Evolutionary conservation across 2,329 filamentous ascomycete genomes (phyloP).

Genomic region (Whalleya microplaca): DNA sequence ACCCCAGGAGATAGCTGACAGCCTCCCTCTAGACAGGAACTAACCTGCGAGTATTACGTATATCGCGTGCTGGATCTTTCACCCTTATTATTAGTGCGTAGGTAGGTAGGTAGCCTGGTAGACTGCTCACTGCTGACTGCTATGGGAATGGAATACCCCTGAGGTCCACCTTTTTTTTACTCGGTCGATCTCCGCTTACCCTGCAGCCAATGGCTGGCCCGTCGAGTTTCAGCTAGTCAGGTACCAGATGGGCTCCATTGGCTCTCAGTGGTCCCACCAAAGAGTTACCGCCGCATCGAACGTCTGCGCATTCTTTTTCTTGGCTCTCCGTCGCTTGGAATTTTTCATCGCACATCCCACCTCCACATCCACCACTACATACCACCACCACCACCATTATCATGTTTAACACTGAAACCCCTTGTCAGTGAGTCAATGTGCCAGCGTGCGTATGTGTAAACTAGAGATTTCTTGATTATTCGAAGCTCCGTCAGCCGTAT

Average conservation of each 20-base stretch:
- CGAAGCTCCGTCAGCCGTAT: background rate
- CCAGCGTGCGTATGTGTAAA: background rate
- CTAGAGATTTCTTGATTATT: too few species aligned
- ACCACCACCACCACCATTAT: background rate
- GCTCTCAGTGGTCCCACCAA: constrained; percentile 12
- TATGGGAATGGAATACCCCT: background rate
- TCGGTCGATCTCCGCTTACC: constrained; percentile 13
- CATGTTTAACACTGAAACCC: background rate
- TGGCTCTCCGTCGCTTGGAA: background rate
- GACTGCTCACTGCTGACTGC: background rate
- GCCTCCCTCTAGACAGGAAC: too few species aligned
- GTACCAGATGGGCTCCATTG: constrained; percentile 25
- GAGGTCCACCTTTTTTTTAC: constrained; percentile 21
- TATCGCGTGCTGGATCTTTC: too few species aligned
- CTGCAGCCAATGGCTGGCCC: constrained; percentile 19
- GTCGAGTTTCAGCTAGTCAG: constrained; percentile 28
- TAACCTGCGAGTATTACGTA: too few species aligned
- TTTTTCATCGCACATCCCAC: background rate
- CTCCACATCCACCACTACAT: background rate
- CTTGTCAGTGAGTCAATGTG: too few species aligned
- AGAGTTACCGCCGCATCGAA: constrained; percentile 20
- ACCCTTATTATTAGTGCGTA: too few species aligned
- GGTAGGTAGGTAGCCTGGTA: too few species aligned
- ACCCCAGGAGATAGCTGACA: too few species aligned
- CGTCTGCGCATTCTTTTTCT: background rate